Percentiles rank a stretch among this genome's conserved stretches.
These are phyloP conservation scores for Glomus cerebriforme DNA, from an alignment of 192 early-diverging fungal genomes.

Conservation along the genomic window DNA sequence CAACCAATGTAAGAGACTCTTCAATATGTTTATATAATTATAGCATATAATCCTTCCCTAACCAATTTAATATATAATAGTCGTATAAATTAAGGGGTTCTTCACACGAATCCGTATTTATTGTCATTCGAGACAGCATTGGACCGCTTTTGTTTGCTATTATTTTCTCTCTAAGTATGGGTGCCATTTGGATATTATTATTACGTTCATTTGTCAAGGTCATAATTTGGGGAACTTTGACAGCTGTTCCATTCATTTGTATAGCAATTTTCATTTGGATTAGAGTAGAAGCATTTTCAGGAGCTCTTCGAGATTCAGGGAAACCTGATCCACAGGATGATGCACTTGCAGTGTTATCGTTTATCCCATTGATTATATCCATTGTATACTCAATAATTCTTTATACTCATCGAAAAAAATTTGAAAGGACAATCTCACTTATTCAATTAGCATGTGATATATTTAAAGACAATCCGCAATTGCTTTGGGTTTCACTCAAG, in stretches of 20 bases:
- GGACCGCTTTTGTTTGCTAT: slow-evolving; percentile 44
- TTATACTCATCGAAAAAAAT: slow-evolving; percentile 41
- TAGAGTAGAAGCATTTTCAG: slow-evolving; percentile 48
- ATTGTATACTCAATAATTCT: slow-evolving; percentile 43
- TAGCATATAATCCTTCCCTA: background rate
- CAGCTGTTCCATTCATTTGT: slow-evolving; percentile 45
- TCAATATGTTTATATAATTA: background rate
- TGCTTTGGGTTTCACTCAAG: slow-evolving; percentile 63
- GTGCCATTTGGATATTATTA: slow-evolving; percentile 41
- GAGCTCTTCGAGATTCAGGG: slow-evolving; percentile 37
- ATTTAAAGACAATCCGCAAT: slow-evolving; percentile 66
- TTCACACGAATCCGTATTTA: slow-evolving; percentile 1
- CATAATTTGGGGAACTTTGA: slow-evolving; percentile 55
- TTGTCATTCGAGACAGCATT: slow-evolving; percentile 11
- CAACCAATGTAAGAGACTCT: slow-evolving; percentile 50
- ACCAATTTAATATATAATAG: background rate
- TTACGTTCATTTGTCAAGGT: slow-evolving; percentile 44
- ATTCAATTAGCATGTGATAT: slow-evolving; percentile 72
- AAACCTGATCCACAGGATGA: slow-evolving; percentile 47
- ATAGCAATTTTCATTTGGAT: slow-evolving; percentile 56
- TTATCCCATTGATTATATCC: slow-evolving; percentile 51
- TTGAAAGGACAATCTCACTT: slow-evolving; percentile 44
- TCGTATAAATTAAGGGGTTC: background rate
- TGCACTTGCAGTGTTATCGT: slow-evolving; percentile 46
- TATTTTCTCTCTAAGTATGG: slow-evolving; percentile 30